These are phyloP conservation scores for Arthrobotrys conoides DNA, from an alignment of 2,329 filamentous ascomycete species.

Conservation along the genomic window DNA sequence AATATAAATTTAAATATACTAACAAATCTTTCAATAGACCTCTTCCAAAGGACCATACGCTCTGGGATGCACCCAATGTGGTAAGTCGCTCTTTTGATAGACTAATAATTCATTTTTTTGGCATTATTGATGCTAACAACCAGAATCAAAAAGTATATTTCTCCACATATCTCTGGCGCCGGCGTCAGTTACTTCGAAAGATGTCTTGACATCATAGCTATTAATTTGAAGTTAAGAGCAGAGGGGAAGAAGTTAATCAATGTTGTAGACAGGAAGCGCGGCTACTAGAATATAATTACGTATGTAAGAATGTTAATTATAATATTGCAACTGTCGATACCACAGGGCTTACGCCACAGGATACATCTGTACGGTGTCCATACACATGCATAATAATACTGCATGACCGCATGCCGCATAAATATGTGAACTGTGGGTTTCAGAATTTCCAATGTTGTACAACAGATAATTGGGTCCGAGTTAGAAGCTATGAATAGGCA, in stretches of 20 bases:
- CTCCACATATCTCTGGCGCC: constrained; percentile 73
- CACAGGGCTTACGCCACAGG: constrained; percentile 5
- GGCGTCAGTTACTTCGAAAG: constrained; percentile 73
- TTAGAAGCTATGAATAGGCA: constrained; percentile 7
- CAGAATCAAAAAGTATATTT: constrained; percentile 49
- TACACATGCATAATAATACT: constrained; percentile 6
- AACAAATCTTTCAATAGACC: constrained; percentile 67
- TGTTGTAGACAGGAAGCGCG: constrained; percentile 73
- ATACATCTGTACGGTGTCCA: neutral
- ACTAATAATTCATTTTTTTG: no score
- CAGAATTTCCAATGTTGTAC: neutral
- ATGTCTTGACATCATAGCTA: constrained; percentile 73
- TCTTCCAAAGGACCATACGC: constrained; percentile 75
- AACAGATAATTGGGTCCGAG: neutral
- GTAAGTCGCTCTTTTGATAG: constrained; percentile 69
- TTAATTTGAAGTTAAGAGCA: constrained; percentile 72
- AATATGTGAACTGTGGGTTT: neutral
- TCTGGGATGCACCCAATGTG: constrained; percentile 80
- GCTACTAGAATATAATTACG: constrained; percentile 68
- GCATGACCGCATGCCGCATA: neutral
- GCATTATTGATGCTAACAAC: constrained; percentile 69
- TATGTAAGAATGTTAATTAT: neutral
- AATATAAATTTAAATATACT: neutral
- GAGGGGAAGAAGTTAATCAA: constrained; percentile 74
- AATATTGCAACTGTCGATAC: neutral